Evolutionary conservation across 768 basidiomycete species (phyloP), one percentile per base, ranked within the genome.

Genomic region (Pholiota microspora): DNA sequence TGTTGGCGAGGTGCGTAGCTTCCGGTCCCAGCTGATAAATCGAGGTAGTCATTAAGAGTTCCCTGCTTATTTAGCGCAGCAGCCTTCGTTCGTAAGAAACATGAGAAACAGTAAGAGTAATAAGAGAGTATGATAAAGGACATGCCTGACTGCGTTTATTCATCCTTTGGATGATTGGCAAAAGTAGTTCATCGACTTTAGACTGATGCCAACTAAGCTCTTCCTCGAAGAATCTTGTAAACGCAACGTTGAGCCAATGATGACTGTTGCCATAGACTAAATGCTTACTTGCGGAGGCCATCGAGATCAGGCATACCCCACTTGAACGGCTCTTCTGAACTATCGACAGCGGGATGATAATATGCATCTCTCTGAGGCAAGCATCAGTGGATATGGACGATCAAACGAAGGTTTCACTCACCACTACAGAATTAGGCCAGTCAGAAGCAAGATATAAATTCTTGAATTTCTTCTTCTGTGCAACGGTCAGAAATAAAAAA

Each of bases 261-360:
- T 25, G 31, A 15, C 35, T 36, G 8, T 8, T 16, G 15, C 24
- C 25, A 25, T 45, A 28, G 44, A 54, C 49, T 34, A 24, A 13
- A 35, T 13, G 72, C 84, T 52, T 67, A 95, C 92, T 79, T 71
- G 58, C 94, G 84, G 51, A 99, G 80, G 2, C 88, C 94, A 65
- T 97, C 93, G 1, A 99, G 82, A 67, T 98, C 97, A n/a, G 95
- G 93, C 58, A 94, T 74, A 3, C 92, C 94, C 96, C 96, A 99
- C 63, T 93, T 92, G 69, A 99, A 98, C 0, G 90, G 86, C 58
- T 98, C 95, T 52, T 94, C 87, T 0, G 94, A 96, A 34, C 84
- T 82, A 66, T 98, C 94, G 6, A 96, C 89, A 0, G 86, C 82
- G 0, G 96, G 96, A 64, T 94, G 85, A 65, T 90, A 89, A 69